Evolutionary conservation across 495 filamentous ascomycete species (phyloP), one percentile per base, ranked within the genome.

Genomic region (Articulospora tetracladia): DNA sequence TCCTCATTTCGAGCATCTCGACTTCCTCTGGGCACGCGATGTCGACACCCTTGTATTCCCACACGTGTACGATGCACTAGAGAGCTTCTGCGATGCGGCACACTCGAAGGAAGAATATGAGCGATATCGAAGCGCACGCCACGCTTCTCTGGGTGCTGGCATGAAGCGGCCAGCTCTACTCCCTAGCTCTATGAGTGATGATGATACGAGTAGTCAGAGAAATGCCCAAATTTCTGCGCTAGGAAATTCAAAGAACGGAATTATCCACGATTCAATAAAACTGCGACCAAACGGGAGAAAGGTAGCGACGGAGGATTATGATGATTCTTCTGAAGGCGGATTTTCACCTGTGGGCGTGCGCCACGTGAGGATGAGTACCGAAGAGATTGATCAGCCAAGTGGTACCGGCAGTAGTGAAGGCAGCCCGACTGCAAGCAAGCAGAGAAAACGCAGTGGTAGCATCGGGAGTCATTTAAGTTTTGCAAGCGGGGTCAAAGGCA

Each of bases 21-120:
- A 98, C 71, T 96, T 98, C 69, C 76, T 98, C n/a, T 98, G 94
- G 94, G 93, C 89, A 3, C 73, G 82, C 25, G 90, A 97, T 67
- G 90, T 95, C 12, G 80, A 94, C 52, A 76, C 77, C n/a, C 80
- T 90, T 39, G 93, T 98, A 1, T 96, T 96, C 66, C 88, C 84
- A 11, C 87, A 96, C 72, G 90, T 98, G 13, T 92, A 95, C 66
- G 85, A 93, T 61, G 92, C 93, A 0, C 76, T 98, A 3, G 85
- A 92, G 46, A 82, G 74, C 57, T 86, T 92, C 66, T 78, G 77
- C 10, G 73, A 70, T 44, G 70, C 77, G 2, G 76, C 76, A 47
- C 78, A 81, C 62, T 74, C 77, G 3, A 67, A 76, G 32, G 79
- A 83, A 61, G 74, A 83, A 58, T 83, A 76, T 63, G 78, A 60